Percentiles rank a stretch among this genome's conserved stretches.
These are phyloP conservation scores for Penicillium atrosanguineum DNA, from an alignment of 495 filamentous ascomycete genomes.

Conservation along the genomic window DNA sequence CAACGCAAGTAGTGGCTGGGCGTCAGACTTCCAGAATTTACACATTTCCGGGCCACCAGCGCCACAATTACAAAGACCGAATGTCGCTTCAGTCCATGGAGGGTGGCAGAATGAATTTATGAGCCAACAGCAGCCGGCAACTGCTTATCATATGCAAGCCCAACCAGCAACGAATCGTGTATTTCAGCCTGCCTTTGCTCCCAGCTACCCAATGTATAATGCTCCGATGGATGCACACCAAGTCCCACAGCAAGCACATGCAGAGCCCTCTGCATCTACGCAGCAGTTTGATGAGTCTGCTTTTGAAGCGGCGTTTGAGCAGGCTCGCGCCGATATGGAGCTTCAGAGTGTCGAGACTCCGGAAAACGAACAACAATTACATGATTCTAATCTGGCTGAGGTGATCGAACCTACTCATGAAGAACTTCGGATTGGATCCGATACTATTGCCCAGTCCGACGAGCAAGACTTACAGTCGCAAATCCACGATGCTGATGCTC, in stretches of 20 bases:
- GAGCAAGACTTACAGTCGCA: slow-evolving; percentile 25
- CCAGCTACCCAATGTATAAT: slow-evolving; percentile 26
- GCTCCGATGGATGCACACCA: slow-evolving; percentile 23
- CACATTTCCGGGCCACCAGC: slow-evolving; percentile 39
- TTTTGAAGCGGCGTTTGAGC: slow-evolving; percentile 62
- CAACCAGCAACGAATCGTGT: slow-evolving; percentile 23
- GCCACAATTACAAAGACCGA: slow-evolving; percentile 32
- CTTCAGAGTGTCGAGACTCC: slow-evolving; percentile 21
- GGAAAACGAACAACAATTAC: slow-evolving; percentile 5
- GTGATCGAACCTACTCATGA: slow-evolving; percentile 15
- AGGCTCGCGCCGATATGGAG: slow-evolving; percentile 41
- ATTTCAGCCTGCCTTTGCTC: slow-evolving; percentile 35
- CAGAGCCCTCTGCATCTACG: slow-evolving; percentile 15
- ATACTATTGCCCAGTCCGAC: slow-evolving; percentile 39
- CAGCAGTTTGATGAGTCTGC: slow-evolving; percentile 58
- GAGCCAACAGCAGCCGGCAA: slow-evolving; percentile 28
- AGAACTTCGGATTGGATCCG: slow-evolving; percentile 50
- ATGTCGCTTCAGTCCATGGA: slow-evolving; percentile 30
- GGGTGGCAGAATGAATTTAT: slow-evolving; percentile 59
- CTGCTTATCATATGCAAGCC: slow-evolving; percentile 18
- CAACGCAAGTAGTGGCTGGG: slow-evolving; percentile 36
- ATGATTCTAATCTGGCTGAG: slow-evolving; percentile 13
- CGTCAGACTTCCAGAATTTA: slow-evolving; percentile 50
- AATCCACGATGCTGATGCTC: slow-evolving; percentile 57
- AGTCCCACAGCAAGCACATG: slow-evolving; percentile 22